Evolutionary conservation across 257 asterid genomes (phyloP).

Genomic region (Rubia yunnanensis): DNA sequence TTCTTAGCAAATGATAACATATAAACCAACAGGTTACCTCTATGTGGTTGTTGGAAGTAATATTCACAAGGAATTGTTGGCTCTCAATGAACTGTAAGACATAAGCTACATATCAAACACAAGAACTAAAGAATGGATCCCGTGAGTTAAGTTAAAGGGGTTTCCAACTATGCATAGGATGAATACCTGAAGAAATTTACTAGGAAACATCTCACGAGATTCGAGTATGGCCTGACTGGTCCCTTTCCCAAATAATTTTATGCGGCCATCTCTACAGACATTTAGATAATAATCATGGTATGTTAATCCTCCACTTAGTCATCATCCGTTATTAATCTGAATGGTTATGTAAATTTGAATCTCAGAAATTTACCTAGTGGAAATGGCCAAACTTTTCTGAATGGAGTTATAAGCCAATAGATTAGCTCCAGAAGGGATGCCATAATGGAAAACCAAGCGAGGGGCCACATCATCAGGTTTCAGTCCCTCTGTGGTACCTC

Average conservation of each 20-base stretch:
- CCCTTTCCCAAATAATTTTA: conserved; percentile 72
- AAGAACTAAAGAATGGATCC: not conserved
- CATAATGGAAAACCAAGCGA: conserved; percentile 68
- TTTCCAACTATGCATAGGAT: not conserved
- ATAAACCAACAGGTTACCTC: conserved; percentile 42
- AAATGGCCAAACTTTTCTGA: conserved; percentile 69
- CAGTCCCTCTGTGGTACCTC: conserved; percentile 46
- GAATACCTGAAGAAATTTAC: conserved; percentile 64
- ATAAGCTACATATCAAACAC: conserved; percentile 12
- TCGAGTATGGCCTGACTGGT: conserved; percentile 66
- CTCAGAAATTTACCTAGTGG: conserved; percentile 49
- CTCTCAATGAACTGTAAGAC: conserved; percentile 66
- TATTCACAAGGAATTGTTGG: conserved; percentile 55
- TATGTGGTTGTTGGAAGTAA: conserved; percentile 59
- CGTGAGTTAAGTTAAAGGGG: conserved; percentile 4
- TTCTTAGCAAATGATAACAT: not conserved
- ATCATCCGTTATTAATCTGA: not conserved
- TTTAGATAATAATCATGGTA: not conserved
- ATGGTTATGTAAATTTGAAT: not conserved
- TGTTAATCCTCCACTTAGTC: not conserved
- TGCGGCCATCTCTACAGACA: conserved; percentile 63
- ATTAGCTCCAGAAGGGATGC: conserved; percentile 66
- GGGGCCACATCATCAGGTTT: conserved; percentile 60
- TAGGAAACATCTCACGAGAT: conserved; percentile 49
- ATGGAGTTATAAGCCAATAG: conserved; percentile 45